Evolutionary conservation across 345 rosid species (phyloP).

Genomic region (Schrenkiella parvula): DNA sequence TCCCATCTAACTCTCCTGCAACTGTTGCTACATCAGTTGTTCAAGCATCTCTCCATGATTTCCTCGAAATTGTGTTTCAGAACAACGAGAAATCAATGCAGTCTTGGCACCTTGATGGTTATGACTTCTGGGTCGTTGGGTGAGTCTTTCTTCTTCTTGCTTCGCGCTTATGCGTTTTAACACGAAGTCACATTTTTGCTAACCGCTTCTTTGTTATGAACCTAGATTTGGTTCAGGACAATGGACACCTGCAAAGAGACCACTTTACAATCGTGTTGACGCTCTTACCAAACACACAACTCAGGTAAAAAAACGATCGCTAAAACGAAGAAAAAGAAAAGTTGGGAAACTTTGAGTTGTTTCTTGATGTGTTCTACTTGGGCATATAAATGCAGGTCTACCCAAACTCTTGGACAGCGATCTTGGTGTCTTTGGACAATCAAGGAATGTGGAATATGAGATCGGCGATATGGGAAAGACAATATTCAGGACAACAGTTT

Average conservation of each 20-base stretch:
- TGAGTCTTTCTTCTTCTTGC: constrained; percentile 34
- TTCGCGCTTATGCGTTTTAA: background rate
- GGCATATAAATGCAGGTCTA: constrained; percentile 54
- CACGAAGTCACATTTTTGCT: background rate
- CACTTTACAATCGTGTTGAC: constrained; percentile 65
- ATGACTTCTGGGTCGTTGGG: constrained; percentile 93
- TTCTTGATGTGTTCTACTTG: background rate
- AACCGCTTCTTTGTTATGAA: background rate
- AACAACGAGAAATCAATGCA: constrained; percentile 64
- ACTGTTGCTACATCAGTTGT: constrained; percentile 62
- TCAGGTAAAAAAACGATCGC: constrained; percentile 43
- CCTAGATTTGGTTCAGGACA: constrained; percentile 70
- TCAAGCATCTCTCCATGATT: constrained; percentile 53
- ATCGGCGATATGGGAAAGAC: constrained; percentile 88
- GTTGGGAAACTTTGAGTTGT: background rate
- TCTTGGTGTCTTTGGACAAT: constrained; percentile 79
- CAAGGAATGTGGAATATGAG: constrained; percentile 98
- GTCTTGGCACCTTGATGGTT: constrained; percentile 98
- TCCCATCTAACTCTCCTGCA: constrained; percentile 49
- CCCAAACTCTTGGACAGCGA: constrained; percentile 79
- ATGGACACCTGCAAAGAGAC: constrained; percentile 56
- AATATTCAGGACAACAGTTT: constrained; percentile 81
- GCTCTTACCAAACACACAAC: constrained; percentile 79
- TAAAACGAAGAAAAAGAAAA: background rate
- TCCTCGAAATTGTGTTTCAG: constrained; percentile 70